A percentile compares a stretch with the other conserved stretches of the same genome.
Conservation (phyloP, 2,329 filamentous ascomycete species). For the Alternaria triticina region DNA sequence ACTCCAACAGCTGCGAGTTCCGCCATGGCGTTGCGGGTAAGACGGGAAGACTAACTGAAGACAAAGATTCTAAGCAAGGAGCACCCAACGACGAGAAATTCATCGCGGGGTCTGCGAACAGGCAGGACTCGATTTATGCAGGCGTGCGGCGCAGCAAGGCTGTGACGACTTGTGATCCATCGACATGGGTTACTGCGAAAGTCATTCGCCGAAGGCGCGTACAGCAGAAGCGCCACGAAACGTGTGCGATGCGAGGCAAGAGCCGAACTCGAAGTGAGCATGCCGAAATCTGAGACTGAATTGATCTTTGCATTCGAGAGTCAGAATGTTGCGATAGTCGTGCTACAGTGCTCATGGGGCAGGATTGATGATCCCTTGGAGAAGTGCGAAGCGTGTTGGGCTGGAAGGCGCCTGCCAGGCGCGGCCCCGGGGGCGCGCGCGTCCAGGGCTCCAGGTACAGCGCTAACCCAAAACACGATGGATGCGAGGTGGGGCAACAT, state of each 20-base stretch:
- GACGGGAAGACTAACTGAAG: not conserved
- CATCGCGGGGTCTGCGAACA: not conserved
- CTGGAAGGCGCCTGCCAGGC: not conserved
- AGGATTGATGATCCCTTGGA: not conserved
- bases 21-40: slow-evolving; percentile 19
- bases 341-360: not conserved
- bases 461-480: not conserved
- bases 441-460: not conserved
- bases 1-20: slow-evolving; percentile 17
- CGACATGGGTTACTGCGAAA: not conserved
- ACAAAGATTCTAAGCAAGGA: not conserved
- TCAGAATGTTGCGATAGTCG: not conserved
- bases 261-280: not conserved
- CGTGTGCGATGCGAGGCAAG: not conserved
- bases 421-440: too few species aligned
- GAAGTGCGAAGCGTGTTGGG: not conserved
- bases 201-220: not conserved
- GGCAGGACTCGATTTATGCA: not conserved
- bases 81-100: not conserved
- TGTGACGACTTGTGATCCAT: not conserved
- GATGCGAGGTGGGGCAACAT: not conserved
- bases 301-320: not conserved
- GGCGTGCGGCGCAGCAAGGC: slow-evolving; percentile 13
- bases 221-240: not conserved
- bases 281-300: not conserved